Evolutionary conservation across 2,329 filamentous ascomycete genomes (phyloP), one percentile per base, ranked within the genome.

Genomic region (Alternaria infectoria): DNA sequence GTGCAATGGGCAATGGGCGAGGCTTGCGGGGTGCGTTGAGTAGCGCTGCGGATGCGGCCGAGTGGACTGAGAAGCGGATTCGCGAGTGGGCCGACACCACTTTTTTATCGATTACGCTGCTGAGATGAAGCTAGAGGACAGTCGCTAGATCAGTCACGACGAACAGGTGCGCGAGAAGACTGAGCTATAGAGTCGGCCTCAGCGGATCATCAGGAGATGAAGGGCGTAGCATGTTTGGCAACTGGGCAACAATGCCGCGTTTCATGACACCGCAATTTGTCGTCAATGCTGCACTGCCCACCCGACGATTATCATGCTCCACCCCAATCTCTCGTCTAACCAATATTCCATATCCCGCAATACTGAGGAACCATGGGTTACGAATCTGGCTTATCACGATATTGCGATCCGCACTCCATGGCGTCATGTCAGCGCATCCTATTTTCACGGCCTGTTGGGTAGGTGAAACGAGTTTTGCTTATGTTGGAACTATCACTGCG

Each of bases 1-100:
- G 67, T 68, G 44, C 52, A 47, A 57, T 64, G 62, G 60, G 56
- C 57, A 47, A 57, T 64, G 62, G 60, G 56, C 57, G 54, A 64
- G 62, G 64, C 71, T 72, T 72, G 74, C 68, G 72, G 74, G 69
- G 70, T 74, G 68, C 63, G 62, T 67, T 56, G 69, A 59, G 57
- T 62, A 63, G 67, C 67, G 71, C 63, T 68, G 68, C 62, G 62
- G 66, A 67, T 59, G 56, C 50, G 56, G 56, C 59, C 59, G 55
- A 50, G 30, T 49, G 45, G 45, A 51, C 55, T 58, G 46, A 19
- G 45, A 51, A 51, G 55, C 45, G 55, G 55, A 51, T 51, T 32
- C 45, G 62, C 65, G 67, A 58, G 62, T 64, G 67, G 65, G 67
- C 61, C 65, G 59, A 59, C 45, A 60, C 43, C 36, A 61, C 57